phyloP scores from a whole-genome alignment of 2,329 filamentous ascomycete genomes.

The Lizonia empirigonia region DNA sequence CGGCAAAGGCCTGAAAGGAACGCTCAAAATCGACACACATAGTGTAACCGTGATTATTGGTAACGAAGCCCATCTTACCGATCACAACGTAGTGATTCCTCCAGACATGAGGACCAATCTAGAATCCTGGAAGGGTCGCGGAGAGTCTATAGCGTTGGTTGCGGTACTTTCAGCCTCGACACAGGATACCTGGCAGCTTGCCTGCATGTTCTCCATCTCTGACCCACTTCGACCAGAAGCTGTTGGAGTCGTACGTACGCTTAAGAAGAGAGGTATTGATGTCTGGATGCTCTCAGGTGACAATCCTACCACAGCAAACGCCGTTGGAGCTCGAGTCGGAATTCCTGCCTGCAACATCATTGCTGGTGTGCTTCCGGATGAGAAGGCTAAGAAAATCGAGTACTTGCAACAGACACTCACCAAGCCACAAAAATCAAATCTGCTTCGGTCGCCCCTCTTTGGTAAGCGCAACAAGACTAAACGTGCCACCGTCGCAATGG shows the following conservation, averaged over 20 bases:
- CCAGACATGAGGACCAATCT: conserved; percentile 27
- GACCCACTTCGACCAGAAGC: conserved; percentile 82
- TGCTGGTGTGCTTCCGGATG: conserved; percentile 81
- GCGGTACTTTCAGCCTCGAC: conserved; percentile 27
- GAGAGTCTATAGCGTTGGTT: conserved; percentile 51
- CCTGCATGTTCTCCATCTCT: conserved; percentile 74
- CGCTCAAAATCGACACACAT: conserved; percentile 48
- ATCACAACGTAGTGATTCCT: conserved; percentile 42
- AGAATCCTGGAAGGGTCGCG: conserved; percentile 49
- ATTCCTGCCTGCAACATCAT: conserved; percentile 78
- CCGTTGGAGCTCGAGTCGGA: conserved; percentile 76
- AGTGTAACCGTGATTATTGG: conserved; percentile 64
- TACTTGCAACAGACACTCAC: conserved; percentile 48
- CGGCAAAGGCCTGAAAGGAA: conserved; percentile 72
- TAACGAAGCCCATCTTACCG: conserved; percentile 71
- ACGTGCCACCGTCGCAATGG: conserved; percentile 74
- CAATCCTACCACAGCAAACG: conserved; percentile 80
- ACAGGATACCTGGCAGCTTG: conserved; percentile 52
- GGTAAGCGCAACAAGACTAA: conserved; percentile 9
- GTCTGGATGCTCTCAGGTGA: conserved; percentile 96
- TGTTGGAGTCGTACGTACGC: conserved; percentile 64
- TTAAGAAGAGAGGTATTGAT: conserved; percentile 69
- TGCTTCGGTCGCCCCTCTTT: conserved; percentile 25
- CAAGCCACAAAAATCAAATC: conserved; percentile 24
- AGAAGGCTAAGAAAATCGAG: conserved; percentile 76